Conservation (phyloP, 257 asterid genomes). For the Scutellaria minor region DNA sequence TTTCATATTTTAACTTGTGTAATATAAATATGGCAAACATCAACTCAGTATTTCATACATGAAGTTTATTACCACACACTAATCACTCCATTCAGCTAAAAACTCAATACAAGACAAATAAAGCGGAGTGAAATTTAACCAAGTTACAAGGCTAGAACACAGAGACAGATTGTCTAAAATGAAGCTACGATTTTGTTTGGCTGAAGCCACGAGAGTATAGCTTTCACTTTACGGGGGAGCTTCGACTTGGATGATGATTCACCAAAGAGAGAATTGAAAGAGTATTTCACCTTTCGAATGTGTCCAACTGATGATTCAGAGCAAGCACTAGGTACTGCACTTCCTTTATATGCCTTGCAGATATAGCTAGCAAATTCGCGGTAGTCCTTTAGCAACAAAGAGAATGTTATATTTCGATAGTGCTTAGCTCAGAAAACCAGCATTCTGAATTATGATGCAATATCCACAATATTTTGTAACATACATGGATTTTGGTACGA, state of each 20-base stretch:
- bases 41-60: background rate
- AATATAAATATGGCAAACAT: no score
- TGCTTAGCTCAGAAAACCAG: background rate
- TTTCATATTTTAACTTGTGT: no score
- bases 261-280: constrained; percentile 36
- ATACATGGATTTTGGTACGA: background rate
- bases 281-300: constrained; percentile 47
- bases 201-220: constrained; percentile 42
- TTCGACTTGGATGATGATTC: constrained; percentile 36
- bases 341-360: constrained; percentile 60
- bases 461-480: background rate
- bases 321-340: constrained; percentile 49
- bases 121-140: background rate
- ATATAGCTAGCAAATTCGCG: constrained; percentile 43
- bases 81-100: constrained; percentile 3
- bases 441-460: no score
- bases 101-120: constrained; percentile 18
- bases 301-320: constrained; percentile 25
- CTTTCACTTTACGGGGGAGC: constrained; percentile 12
- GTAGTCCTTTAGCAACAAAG: constrained; percentile 48
- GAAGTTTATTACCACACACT: background rate
- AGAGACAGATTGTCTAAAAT: background rate
- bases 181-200: constrained; percentile 29
- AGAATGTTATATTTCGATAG: background rate
- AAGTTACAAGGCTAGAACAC: background rate